Conservation (phyloP, 169 alveolate genomes). For the Plasmodium berghei region DNA sequence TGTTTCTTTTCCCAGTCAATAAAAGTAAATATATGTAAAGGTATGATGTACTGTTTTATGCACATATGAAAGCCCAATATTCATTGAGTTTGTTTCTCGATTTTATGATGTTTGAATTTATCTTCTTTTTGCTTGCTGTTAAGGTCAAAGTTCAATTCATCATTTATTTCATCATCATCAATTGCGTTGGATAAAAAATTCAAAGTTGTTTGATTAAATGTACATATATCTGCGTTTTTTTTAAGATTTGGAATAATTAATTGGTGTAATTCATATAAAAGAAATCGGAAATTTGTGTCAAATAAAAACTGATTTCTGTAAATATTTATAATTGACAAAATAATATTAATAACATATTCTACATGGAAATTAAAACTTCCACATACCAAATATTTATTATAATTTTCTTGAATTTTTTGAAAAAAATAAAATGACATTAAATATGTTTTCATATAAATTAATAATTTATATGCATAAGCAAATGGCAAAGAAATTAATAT, state of each 20-base stretch:
- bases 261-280: conserved; percentile 48
- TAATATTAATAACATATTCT: conserved; percentile 57
- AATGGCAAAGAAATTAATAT: conserved; percentile 83
- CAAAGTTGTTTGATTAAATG: conserved; percentile 67
- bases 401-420: conserved; percentile 48
- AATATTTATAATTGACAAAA: conserved; percentile 59
- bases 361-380: conserved; percentile 53
- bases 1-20: too few species aligned
- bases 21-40: too few species aligned
- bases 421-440: conserved; percentile 75
- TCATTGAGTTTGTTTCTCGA: too few species aligned
- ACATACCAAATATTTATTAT: conserved; percentile 31
- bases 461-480: conserved; percentile 81
- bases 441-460: conserved; percentile 74
- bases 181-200: conserved; percentile 23
- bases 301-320: conserved; percentile 70
- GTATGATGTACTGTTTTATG: too few species aligned
- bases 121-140: too few species aligned
- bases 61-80: too few species aligned
- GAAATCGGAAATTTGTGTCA: conserved; percentile 60
- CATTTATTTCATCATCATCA: conserved; percentile 30
- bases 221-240: conserved; percentile 35
- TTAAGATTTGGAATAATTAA: conserved; percentile 38
- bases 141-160: not conserved
- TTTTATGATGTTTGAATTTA: too few species aligned